Evolutionary conservation across 2,329 filamentous ascomycete species (phyloP), one percentile per base, ranked within the genome.

Genomic region (Calonectria henricotiae): DNA sequence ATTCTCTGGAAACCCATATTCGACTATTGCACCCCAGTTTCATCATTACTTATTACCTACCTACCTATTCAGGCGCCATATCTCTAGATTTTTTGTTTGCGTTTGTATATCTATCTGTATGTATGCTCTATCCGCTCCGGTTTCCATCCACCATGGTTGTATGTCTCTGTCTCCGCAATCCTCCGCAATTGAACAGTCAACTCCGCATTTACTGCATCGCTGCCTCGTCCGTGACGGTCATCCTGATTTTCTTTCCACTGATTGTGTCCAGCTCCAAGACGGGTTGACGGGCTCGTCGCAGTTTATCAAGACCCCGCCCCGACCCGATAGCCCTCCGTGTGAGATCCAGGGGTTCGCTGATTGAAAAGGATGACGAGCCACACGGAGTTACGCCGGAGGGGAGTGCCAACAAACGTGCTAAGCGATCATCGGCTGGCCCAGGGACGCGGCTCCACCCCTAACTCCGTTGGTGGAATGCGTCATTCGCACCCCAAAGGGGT

Each of bases 281-380:
- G 62, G 67, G 55, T 25, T 62, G 41, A 13, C 68, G 68, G 68
- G 41, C n/a, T n/a, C 61, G 65, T 74, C 75, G 74, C 75, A 72
- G 49, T 63, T 46, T 75, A 69, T 25, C 58, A 75, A 71, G 11
- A 77, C 37, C 65, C 75, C 75, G 75, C 37, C 65, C 75, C 75
- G 75, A 70, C 66, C 70, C 73, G 74, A 73, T 55, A 70, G 35
- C n/a, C 62, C 62, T 66, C 68, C 46, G 43, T 47, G 39, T 54
- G 62, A 27, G 47, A 58, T 60, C 49, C 35, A 58, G 65, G 61
- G 61, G 12, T 44, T 58, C 27, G 58, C 39, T 49, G 46, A 61
- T 58, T 44, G 51, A 37, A 13, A 54, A 62, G 62, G 67, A 62
- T 46, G 62, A 69, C 43, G 30, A 55, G 62, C 54, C 61, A 46